Evolutionary conservation across 768 basidiomycete genomes (phyloP).

Genomic region (Peribolospora kevripleyi): DNA sequence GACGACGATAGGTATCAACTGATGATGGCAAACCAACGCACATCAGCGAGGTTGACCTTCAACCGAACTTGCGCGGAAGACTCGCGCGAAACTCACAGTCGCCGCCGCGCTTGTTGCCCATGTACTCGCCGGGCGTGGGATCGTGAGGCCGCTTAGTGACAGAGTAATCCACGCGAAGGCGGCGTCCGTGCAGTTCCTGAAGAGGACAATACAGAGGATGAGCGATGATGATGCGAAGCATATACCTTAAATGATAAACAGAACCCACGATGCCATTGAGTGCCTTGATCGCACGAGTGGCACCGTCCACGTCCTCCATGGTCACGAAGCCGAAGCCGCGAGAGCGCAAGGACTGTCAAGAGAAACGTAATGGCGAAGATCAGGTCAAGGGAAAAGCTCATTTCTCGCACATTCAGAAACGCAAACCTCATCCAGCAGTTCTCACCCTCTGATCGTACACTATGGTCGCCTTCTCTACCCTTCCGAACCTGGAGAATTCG

Average conservation of each 20-base stretch:
- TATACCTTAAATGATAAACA: too few relatives aligned
- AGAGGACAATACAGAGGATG: neutral
- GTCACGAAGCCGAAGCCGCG: constrained; percentile 95
- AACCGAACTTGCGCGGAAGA: too few relatives aligned
- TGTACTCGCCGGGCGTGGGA: constrained; percentile 92
- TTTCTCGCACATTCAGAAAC: neutral
- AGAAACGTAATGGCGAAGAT: neutral
- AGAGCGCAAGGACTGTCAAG: constrained; percentile 54
- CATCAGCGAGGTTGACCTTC: too few relatives aligned
- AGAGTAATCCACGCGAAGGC: constrained; percentile 90
- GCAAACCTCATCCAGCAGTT: neutral
- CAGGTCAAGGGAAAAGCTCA: too few relatives aligned
- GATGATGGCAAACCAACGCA: too few relatives aligned
- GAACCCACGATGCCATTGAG: constrained; percentile 67
- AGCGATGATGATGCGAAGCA: neutral
- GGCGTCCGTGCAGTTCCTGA: constrained; percentile 79
- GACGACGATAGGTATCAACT: too few relatives aligned
- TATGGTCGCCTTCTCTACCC: constrained; percentile 84
- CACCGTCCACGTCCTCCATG: constrained; percentile 74
- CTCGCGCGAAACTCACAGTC: too few relatives aligned
- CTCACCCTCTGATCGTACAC: constrained; percentile 11
- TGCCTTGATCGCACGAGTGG: constrained; percentile 60
- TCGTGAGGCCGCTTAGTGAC: constrained; percentile 82
- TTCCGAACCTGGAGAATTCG: constrained; percentile 68
- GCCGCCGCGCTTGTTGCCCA: constrained; percentile 28